A percentile compares a stretch with the other conserved stretches of the same genome.
phyloP scores from a whole-genome alignment of 2,329 filamentous ascomycete genomes.

The Alternaria novae-zelandiae region DNA sequence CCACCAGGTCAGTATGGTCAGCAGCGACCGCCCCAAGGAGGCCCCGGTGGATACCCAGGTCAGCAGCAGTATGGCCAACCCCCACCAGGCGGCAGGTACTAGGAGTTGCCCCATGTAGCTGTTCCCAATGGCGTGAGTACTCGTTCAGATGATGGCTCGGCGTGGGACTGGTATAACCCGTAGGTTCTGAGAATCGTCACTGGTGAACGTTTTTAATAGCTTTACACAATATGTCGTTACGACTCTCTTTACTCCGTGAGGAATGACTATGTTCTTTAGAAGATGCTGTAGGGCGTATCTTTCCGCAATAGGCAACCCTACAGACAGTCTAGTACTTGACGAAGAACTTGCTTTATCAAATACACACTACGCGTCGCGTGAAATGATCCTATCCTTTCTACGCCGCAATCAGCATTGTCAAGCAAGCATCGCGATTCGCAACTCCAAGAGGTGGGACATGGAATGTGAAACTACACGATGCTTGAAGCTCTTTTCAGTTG shows the following conservation, averaged over 20 bases:
- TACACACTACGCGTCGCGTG: neutral
- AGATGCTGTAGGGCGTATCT: neutral
- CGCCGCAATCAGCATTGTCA: neutral
- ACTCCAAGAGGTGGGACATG: neutral
- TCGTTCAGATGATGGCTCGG: neutral
- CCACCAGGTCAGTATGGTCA: conserved; percentile 24
- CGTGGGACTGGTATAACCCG: neutral
- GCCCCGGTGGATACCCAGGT: conserved; percentile 28
- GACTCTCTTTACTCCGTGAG: neutral
- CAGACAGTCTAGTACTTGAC: neutral
- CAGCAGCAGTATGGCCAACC: conserved; percentile 30
- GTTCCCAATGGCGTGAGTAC: neutral
- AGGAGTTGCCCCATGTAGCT: neutral
- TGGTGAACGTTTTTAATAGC: neutral
- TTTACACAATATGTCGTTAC: neutral
- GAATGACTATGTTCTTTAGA: neutral
- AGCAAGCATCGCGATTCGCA: neutral
- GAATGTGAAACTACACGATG: neutral
- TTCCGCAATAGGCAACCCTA: neutral
- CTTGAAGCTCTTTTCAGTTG: neutral
- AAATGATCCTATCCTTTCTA: neutral
- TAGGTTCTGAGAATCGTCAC: neutral
- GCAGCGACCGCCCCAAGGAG: conserved; percentile 28
- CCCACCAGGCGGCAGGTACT: conserved; percentile 29
- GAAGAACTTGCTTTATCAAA: neutral